Conservation (phyloP, 306 rosid species). For the Mimosa bimucronata region DNA sequence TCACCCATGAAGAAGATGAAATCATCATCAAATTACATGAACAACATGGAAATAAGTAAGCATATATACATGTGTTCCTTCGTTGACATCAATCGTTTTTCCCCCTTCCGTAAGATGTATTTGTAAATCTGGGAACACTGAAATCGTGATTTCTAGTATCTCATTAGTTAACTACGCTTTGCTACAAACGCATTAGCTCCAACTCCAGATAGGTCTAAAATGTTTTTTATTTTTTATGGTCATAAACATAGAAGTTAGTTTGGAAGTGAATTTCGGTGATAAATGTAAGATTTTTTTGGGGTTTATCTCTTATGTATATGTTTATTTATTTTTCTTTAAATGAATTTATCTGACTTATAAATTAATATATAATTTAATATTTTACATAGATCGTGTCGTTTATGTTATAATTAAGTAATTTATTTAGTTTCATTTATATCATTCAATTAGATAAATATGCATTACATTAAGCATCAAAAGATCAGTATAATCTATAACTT, state of each 20-base stretch:
- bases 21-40: constrained; percentile 57
- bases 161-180: background rate
- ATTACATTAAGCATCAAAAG: too few relatives aligned
- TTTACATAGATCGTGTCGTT: too few relatives aligned
- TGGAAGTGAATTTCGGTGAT: too few relatives aligned
- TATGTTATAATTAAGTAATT: too few relatives aligned
- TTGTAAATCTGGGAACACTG: background rate
- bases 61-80: background rate
- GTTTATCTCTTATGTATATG: too few relatives aligned
- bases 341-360: too few relatives aligned
- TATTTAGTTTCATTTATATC: too few relatives aligned
- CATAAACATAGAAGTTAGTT: too few relatives aligned
- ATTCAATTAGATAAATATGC: too few relatives aligned
- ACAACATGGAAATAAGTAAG: constrained; percentile 70
- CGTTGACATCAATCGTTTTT: background rate
- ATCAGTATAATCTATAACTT: background rate
- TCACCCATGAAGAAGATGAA: constrained; percentile 55
- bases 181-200: background rate
- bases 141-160: background rate
- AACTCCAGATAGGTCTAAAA: background rate
- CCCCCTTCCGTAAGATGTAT: background rate
- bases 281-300: too few relatives aligned
- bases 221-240: background rate
- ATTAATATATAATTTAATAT: too few relatives aligned
- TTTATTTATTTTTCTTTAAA: too few relatives aligned